Conservation (phyloP, 352 stramenopile species). For the Globisporangium nodosum region DNA sequence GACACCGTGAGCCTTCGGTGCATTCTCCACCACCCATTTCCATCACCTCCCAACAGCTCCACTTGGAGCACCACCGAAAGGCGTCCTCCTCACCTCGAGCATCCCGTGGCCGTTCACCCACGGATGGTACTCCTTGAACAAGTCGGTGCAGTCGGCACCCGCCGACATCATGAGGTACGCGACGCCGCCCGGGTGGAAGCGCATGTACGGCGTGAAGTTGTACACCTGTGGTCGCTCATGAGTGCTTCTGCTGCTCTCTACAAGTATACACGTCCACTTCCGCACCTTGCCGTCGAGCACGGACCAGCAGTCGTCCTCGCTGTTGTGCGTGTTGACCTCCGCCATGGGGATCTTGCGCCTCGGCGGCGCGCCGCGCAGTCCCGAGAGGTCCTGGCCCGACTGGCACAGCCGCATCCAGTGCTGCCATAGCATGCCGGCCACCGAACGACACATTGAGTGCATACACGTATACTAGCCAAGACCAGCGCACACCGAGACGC, state of each 20-base stretch:
- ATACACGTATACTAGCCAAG: background rate
- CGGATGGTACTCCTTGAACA: conserved; percentile 97
- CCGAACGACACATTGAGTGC: background rate
- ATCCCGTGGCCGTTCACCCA: conserved; percentile 93
- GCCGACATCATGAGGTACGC: conserved; percentile 88
- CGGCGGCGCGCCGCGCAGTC: conserved; percentile 49
- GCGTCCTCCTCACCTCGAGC: conserved; percentile 43
- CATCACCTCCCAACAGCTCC: background rate
- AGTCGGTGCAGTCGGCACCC: conserved; percentile 91
- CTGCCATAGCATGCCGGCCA: conserved; percentile 15
- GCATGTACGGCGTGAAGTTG: conserved; percentile 96
- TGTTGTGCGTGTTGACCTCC: conserved; percentile 87
- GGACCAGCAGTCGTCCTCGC: conserved; percentile 91
- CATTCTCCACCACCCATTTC: background rate
- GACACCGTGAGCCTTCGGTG: background rate
- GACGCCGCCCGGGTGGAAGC: conserved; percentile 96
- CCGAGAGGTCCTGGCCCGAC: conserved; percentile 81
- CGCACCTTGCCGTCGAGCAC: conserved; percentile 89
- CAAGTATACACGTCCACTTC: too few species aligned
- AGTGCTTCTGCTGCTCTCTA: too few species aligned
- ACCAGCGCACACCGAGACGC: too few species aligned
- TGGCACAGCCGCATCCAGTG: conserved; percentile 91
- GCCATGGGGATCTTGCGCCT: conserved; percentile 63
- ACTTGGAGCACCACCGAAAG: background rate
- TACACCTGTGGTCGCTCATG: conserved; percentile 45